Evolutionary conservation across 2,329 filamentous ascomycete genomes (phyloP).

Genomic region (Exserohilum turcica): DNA sequence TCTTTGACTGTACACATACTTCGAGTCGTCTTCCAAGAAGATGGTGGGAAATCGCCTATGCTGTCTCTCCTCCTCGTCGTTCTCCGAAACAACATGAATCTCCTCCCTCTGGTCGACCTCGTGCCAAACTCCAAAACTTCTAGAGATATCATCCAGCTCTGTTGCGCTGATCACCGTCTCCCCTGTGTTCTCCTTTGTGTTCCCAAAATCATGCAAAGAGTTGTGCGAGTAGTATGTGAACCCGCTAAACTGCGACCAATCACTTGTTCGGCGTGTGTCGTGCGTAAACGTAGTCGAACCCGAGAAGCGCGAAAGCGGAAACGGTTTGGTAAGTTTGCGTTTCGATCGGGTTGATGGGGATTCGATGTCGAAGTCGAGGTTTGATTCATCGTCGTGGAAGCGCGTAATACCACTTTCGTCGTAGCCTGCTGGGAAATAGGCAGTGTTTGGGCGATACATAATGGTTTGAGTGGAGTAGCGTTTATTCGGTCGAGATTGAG

Average conservation of each 20-base stretch:
- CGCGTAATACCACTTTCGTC: constrained; percentile 9
- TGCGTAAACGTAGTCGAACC: constrained; percentile 6
- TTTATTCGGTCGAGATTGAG: not conserved
- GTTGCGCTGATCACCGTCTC: not conserved
- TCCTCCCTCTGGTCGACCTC: not conserved
- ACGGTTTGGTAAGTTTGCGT: constrained; percentile 21
- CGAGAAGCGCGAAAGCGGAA: constrained; percentile 10
- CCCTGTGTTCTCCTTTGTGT: not conserved
- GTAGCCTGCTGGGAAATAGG: constrained; percentile 9
- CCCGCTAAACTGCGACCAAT: constrained; percentile 28
- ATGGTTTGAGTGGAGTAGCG: constrained; percentile 21
- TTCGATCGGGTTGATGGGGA: constrained; percentile 14
- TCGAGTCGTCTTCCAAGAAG: not conserved
- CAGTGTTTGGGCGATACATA: constrained; percentile 18
- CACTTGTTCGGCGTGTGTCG: constrained; percentile 24
- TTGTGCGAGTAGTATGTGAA: constrained; percentile 23
- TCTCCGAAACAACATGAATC: not conserved
- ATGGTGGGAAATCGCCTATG: not conserved
- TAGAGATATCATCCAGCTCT: constrained; percentile 3
- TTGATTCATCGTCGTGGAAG: constrained; percentile 32
- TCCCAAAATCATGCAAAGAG: not conserved
- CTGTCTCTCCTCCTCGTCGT: not conserved
- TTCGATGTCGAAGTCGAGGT: constrained; percentile 36
- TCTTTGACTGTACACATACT: not conserved
- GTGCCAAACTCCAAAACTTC: not conserved